Conservation (phyloP, 2,329 filamentous ascomycete genomes). For the Ceratocystiopsis brevicomis region DNA sequence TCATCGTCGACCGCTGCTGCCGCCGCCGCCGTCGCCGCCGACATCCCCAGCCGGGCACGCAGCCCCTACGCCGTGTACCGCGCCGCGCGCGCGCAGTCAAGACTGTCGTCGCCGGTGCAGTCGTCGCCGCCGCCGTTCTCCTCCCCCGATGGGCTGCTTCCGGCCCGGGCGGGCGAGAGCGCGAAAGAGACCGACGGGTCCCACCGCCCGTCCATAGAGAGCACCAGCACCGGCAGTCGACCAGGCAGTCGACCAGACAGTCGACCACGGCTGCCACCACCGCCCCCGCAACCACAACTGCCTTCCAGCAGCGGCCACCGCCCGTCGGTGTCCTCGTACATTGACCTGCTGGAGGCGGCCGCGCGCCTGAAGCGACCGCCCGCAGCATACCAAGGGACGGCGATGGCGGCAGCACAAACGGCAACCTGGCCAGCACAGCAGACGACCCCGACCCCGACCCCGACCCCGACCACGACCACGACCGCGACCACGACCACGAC, state of each 20-base stretch:
- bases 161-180: too few relatives aligned
- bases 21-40: too few relatives aligned
- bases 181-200: too few relatives aligned
- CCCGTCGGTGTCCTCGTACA: slow-evolving; percentile 5
- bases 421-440: not conserved
- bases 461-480: too few relatives aligned
- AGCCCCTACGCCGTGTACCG: slow-evolving; percentile 2
- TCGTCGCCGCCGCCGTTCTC: slow-evolving; percentile 2
- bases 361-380: slow-evolving; percentile 5
- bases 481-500: not conserved
- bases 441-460: too few relatives aligned
- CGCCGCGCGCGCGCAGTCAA: not conserved
- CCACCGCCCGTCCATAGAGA: too few relatives aligned
- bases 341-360: slow-evolving; percentile 11
- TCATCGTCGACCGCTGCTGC: too few relatives aligned
- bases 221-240: too few relatives aligned
- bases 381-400: slow-evolving; percentile 1
- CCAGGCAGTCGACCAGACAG: too few relatives aligned
- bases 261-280: too few relatives aligned
- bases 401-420: too few relatives aligned
- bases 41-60: not conserved
- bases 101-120: slow-evolving; percentile 1
- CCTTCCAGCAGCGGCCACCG: not conserved
- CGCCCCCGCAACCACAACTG: not conserved
- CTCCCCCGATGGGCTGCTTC: too few relatives aligned